Evolutionary conservation across 139 green algal genomes (phyloP).

Genomic region (Chlamydomonas schloesseri): DNA sequence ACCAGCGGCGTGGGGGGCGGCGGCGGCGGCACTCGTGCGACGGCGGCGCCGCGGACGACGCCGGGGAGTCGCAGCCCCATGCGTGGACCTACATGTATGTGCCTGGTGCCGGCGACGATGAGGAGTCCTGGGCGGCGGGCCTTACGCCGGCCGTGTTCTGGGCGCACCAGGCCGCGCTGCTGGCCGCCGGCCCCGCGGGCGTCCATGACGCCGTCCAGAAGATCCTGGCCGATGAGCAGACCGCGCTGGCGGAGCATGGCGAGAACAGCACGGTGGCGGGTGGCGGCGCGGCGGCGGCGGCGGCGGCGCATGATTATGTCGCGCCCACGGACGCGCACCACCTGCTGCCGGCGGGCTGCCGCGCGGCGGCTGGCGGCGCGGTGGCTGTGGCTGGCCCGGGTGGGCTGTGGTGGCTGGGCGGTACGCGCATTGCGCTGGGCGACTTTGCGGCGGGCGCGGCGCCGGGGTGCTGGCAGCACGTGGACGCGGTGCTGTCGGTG

Average conservation of each 20-base stretch:
- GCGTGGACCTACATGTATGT: conserved; percentile 58
- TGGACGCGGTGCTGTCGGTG: conserved; percentile 77
- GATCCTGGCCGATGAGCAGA: conserved; percentile 60
- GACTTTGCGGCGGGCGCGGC: conserved; percentile 60
- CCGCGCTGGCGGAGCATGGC: conserved; percentile 18
- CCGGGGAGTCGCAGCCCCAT: background rate
- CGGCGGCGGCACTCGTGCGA: background rate
- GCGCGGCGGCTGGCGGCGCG: background rate
- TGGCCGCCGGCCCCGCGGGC: conserved; percentile 64
- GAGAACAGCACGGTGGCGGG: conserved; percentile 1
- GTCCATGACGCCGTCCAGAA: conserved; percentile 51
- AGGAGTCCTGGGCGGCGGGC: conserved; percentile 93
- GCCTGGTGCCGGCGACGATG: conserved; percentile 93
- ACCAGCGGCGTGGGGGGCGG: no score
- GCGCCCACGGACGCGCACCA: conserved; percentile 45
- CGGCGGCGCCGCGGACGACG: no score
- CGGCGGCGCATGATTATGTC: background rate
- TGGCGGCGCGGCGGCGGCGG: background rate
- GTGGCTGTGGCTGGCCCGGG: background rate
- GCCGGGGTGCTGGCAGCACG: conserved; percentile 66
- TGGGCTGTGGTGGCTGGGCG: conserved; percentile 54
- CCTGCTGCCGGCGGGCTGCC: conserved; percentile 18
- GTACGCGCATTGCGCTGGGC: conserved; percentile 57
- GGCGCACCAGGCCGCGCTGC: conserved; percentile 61
- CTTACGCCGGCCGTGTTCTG: conserved; percentile 86